Conservation (phyloP, 495 filamentous ascomycete genomes). For the Penicillium antarcticum region DNA sequence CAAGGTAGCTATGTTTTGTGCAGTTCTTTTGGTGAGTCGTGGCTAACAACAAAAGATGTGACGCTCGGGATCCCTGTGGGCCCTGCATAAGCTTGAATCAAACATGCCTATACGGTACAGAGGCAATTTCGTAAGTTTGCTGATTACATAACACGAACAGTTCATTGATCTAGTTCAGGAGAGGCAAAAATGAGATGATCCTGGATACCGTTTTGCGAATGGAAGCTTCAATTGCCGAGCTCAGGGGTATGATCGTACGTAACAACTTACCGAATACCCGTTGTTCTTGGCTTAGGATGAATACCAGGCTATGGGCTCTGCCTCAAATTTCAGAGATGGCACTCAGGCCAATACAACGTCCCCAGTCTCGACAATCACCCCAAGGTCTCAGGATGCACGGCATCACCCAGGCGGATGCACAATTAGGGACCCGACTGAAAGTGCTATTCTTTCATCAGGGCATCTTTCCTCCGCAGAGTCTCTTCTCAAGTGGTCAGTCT, state of each 20-base stretch:
- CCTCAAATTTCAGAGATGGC: neutral
- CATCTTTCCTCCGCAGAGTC: constrained; percentile 9
- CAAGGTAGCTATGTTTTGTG: neutral
- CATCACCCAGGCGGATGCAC: neutral
- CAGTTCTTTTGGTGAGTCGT: neutral
- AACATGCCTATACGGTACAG: constrained; percentile 8
- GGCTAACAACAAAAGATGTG: constrained; percentile 4
- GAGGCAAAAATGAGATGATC: constrained; percentile 8
- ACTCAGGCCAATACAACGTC: neutral
- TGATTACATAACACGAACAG: neutral
- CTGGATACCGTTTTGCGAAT: constrained; percentile 5
- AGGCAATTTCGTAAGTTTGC: constrained; percentile 2
- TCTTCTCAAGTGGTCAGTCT: constrained; percentile 5
- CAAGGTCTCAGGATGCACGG: neutral
- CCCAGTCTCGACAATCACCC: neutral
- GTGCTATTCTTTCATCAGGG: constrained; percentile 4
- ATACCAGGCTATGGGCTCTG: neutral
- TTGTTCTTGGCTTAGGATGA: neutral
- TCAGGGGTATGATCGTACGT: constrained; percentile 4
- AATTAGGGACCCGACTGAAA: constrained; percentile 4
- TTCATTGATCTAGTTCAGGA: neutral
- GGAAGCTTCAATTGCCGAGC: constrained; percentile 6
- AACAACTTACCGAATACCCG: neutral
- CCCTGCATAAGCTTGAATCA: constrained; percentile 1
- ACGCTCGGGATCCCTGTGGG: constrained; percentile 4